phyloP scores from a whole-genome alignment of 129 eudicot genomes.

The Artemisia annua region DNA sequence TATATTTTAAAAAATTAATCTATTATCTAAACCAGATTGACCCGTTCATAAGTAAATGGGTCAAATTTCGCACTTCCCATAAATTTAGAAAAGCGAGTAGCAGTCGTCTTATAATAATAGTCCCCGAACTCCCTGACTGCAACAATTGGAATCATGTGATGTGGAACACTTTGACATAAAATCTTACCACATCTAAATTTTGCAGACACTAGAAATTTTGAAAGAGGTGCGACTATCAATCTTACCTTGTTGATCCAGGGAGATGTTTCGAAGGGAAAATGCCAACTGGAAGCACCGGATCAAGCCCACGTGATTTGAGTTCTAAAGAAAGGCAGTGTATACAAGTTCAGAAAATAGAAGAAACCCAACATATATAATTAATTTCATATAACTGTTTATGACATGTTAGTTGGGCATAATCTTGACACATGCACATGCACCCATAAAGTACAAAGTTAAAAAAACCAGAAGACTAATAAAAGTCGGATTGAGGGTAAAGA shows the following conservation, averaged over 20 bases:
- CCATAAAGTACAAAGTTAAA: background rate
- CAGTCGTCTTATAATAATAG: too few species aligned
- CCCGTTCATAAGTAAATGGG: too few species aligned
- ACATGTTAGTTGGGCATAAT: constrained; percentile 7
- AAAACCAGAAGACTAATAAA: background rate
- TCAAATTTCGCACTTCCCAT: too few species aligned
- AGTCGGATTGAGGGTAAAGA: background rate
- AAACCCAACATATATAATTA: background rate
- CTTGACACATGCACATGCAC: constrained; percentile 1
- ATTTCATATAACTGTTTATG: background rate
- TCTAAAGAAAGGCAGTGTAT: constrained; percentile 41
- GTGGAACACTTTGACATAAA: background rate
- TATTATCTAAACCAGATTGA: too few species aligned
- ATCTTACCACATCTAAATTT: background rate
- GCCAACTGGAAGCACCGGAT: constrained; percentile 78
- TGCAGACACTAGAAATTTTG: background rate
- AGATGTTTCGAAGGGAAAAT: constrained; percentile 60
- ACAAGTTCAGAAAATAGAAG: constrained; percentile 15
- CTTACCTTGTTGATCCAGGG: constrained; percentile 66
- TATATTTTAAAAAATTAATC: too few species aligned
- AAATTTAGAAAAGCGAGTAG: too few species aligned
- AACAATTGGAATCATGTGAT: too few species aligned
- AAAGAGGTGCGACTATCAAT: background rate
- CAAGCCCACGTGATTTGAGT: constrained; percentile 54
- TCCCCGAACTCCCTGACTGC: too few species aligned